Conservation (phyloP, 1,284 basidiomycete species). For the Boletus calvinii region DNA sequence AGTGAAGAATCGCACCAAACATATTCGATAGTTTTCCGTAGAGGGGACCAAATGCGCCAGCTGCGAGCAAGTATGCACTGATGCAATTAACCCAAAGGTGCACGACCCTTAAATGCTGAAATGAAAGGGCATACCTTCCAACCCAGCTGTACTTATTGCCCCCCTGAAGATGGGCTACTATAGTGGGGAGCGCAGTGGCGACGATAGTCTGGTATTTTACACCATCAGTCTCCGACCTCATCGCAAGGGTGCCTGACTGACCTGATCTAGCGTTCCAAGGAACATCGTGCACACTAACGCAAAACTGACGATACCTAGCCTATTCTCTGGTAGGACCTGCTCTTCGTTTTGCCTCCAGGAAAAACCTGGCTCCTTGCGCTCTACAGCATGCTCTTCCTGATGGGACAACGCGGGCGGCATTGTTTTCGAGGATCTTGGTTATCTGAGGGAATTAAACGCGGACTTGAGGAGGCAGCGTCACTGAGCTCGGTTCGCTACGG, state of each 20-base stretch:
- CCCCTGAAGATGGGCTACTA: conserved; percentile 64
- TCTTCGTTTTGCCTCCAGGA: conserved; percentile 52
- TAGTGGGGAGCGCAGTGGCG: conserved; percentile 74
- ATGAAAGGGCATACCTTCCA: conserved; percentile 50
- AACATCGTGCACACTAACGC: conserved; percentile 55
- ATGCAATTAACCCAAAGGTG: conserved; percentile 16
- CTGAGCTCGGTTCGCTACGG: no score
- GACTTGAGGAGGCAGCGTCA: no score
- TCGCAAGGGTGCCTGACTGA: conserved; percentile 20
- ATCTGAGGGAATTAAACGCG: no score
- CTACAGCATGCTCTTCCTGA: not conserved
- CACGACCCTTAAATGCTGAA: not conserved
- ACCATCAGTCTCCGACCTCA: not conserved
- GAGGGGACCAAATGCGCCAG: conserved; percentile 62
- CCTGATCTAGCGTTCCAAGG: conserved; percentile 57
- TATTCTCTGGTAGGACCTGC: conserved; percentile 53
- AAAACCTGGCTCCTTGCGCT: conserved; percentile 36
- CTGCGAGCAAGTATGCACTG: conserved; percentile 72
- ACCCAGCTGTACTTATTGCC: conserved; percentile 74
- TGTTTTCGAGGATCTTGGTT: no score
- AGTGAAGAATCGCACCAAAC: conserved; percentile 30
- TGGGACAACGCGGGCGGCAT: no score
- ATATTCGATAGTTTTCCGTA: conserved; percentile 78
- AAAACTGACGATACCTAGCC: conserved; percentile 49
- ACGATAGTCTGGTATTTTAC: conserved; percentile 59